Evolutionary conservation across 202 grass and related monocot species (phyloP).

Genomic region (Schoenoplectus triqueter): DNA sequence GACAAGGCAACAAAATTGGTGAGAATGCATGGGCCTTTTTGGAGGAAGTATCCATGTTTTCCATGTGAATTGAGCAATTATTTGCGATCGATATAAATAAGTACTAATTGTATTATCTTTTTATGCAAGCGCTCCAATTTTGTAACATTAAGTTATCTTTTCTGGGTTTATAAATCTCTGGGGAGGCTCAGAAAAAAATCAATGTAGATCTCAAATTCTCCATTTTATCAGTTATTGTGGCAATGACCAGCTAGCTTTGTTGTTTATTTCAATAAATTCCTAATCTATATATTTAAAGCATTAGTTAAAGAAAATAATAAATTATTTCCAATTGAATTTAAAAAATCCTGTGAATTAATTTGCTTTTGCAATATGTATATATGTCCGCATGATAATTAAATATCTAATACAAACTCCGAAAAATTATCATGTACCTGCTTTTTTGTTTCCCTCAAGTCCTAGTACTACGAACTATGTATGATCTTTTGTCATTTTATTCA

Average conservation of each 20-base stretch:
- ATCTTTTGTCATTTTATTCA: neutral
- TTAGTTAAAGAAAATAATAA: neutral
- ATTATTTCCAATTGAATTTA: neutral
- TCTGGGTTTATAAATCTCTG: neutral
- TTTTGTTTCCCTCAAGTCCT: neutral
- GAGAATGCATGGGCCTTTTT: conserved; percentile 55
- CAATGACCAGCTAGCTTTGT: neutral
- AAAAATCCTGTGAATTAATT: neutral
- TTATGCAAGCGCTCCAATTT: neutral
- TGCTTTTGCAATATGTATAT: neutral
- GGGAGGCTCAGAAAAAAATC: neutral
- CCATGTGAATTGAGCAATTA: conserved; percentile 53
- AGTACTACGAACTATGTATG: neutral
- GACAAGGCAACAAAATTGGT: conserved; percentile 69
- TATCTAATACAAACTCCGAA: neutral
- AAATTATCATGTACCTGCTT: neutral
- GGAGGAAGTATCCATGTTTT: conserved; percentile 77
- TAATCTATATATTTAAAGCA: neutral
- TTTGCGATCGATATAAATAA: conserved; percentile 9
- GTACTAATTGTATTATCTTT: neutral
- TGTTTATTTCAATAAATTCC: conserved; percentile 9
- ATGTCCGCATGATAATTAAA: neutral
- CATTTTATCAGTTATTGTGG: neutral
- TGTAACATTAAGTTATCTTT: neutral
- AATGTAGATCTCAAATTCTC: neutral